phyloP scores from a whole-genome alignment of 129 eudicot species.

The Gnaphalium uliginosum region DNA sequence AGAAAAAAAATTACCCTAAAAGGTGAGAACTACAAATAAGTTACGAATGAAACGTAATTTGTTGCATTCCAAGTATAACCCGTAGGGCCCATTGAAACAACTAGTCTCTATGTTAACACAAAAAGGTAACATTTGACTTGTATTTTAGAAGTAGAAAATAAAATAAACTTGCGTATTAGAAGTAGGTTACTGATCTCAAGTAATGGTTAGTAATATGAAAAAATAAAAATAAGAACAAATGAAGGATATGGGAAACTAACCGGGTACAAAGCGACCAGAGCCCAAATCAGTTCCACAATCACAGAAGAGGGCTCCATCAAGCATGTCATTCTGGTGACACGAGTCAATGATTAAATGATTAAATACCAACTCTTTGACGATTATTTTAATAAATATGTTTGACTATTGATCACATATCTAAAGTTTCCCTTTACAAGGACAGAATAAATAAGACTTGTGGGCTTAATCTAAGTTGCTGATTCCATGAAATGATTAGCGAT shows the following conservation, averaged over 20 bases:
- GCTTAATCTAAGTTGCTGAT: background rate
- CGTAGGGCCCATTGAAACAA: background rate
- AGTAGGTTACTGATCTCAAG: constrained; percentile 4
- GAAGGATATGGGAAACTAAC: constrained; percentile 43
- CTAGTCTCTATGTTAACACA: background rate
- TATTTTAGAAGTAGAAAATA: background rate
- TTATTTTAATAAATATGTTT: background rate
- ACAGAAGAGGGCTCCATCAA: constrained; percentile 79
- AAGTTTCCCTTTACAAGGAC: constrained; percentile 3
- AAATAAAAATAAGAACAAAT: background rate
- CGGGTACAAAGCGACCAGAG: constrained; percentile 92
- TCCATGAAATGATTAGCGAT: background rate
- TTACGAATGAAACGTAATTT: background rate
- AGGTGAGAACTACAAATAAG: background rate
- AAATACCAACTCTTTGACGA: background rate
- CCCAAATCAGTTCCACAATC: constrained; percentile 94
- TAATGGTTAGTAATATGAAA: background rate
- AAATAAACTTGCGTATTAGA: background rate
- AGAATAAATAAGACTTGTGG: background rate
- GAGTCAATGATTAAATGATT: background rate
- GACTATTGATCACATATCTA: background rate
- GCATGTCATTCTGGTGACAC: constrained; percentile 57
- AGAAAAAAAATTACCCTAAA: background rate
- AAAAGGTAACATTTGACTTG: background rate
- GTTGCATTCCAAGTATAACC: background rate